Conservation (phyloP, 2,329 filamentous ascomycete species). For the Cladosporium velox region DNA sequence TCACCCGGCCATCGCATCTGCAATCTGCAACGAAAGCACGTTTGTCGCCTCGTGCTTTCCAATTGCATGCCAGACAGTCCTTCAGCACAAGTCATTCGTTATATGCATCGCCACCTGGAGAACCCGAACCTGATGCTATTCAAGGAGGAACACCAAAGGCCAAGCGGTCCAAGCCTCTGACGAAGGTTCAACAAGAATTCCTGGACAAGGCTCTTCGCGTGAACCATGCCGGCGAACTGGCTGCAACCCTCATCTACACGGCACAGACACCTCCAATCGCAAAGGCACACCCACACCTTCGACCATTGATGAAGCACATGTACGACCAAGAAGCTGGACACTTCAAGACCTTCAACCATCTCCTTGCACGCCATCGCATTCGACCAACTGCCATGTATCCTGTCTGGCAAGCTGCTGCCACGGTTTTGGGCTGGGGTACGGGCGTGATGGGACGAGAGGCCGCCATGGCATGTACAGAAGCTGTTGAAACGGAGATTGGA, state of each 20-base stretch:
- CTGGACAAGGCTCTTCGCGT: constrained; percentile 83
- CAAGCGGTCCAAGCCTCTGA: constrained; percentile 52
- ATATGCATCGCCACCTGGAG: constrained; percentile 1
- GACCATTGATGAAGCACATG: constrained; percentile 95
- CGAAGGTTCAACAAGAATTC: constrained; percentile 69
- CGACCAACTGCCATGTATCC: constrained; percentile 92
- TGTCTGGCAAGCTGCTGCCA: constrained; percentile 79
- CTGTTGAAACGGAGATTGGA: constrained; percentile 97
- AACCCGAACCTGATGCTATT: constrained; percentile 1
- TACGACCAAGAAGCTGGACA: constrained; percentile 93
- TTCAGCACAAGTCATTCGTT: constrained; percentile 28
- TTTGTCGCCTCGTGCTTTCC: constrained; percentile 34
- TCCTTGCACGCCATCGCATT: constrained; percentile 83
- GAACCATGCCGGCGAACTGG: constrained; percentile 97
- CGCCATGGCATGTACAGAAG: constrained; percentile 98
- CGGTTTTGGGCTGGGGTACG: constrained; percentile 83
- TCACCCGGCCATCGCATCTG: not conserved
- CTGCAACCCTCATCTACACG: constrained; percentile 89
- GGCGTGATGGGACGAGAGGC: constrained; percentile 87
- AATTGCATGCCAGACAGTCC: constrained; percentile 30
- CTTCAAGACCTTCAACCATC: constrained; percentile 78
- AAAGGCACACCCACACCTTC: constrained; percentile 79
- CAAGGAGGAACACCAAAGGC: not conserved
- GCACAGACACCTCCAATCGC: constrained; percentile 83
- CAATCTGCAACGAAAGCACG: constrained; percentile 25